phyloP scores from a whole-genome alignment of 179 eudicot genomes.

The Carnegiea gigantea region DNA sequence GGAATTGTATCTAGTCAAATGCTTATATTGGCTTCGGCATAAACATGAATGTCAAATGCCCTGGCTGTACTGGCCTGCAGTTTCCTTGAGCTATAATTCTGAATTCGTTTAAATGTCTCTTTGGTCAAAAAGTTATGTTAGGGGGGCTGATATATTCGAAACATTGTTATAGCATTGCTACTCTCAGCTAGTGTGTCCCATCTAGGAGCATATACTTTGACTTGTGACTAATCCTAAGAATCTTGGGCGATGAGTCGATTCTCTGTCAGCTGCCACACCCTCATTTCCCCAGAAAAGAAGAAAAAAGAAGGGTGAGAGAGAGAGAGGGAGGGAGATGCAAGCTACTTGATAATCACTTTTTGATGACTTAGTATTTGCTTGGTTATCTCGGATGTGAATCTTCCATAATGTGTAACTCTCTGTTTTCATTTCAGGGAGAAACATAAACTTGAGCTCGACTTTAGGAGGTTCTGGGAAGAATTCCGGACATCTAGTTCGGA shows the following conservation, averaged over 20 bases:
- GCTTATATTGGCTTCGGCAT: neutral
- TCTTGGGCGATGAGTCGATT: constrained; percentile 1
- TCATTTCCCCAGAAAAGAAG: neutral
- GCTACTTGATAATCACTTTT: neutral
- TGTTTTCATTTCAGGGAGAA: constrained; percentile 51
- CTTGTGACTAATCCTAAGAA: neutral
- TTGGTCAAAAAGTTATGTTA: neutral
- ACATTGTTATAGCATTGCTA: neutral
- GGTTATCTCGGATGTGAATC: neutral
- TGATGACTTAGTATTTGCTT: neutral
- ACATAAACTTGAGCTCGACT: constrained; percentile 90
- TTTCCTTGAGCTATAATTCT: neutral
- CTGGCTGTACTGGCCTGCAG: neutral
- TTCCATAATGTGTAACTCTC: neutral
- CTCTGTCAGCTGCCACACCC: neutral
- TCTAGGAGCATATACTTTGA: neutral
- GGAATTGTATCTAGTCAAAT: neutral
- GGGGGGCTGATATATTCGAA: neutral
- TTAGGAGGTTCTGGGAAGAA: constrained; percentile 97
- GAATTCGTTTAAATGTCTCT: neutral
- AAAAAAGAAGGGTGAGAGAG: neutral
- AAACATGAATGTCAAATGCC: constrained; percentile 1
- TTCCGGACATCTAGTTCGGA: constrained; percentile 93
- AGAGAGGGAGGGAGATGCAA: neutral
- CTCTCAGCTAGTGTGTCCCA: neutral